These are phyloP conservation scores for Quercus lobata DNA, from an alignment of 331 rosid genomes.

Conservation along the genomic window DNA sequence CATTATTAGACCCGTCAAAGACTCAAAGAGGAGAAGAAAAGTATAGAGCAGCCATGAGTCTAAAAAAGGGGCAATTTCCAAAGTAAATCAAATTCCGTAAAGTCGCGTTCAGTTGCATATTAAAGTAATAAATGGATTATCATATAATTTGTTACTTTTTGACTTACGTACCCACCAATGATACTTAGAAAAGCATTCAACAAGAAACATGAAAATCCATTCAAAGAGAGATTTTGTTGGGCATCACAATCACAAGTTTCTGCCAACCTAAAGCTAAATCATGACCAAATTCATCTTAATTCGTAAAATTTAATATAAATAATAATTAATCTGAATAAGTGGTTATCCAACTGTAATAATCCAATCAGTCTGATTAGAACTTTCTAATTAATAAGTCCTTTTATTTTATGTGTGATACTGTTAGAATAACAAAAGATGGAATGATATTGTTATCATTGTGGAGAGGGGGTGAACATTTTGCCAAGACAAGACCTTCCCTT, in stretches of 20 bases:
- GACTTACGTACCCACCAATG: conserved; percentile 19
- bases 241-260: conserved; percentile 28
- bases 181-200: conserved; percentile 28
- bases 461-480: neutral
- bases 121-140: conserved; percentile 14
- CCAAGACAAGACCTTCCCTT: neutral
- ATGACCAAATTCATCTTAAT: conserved; percentile 17
- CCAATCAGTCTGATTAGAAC: conserved; percentile 31
- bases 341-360: conserved; percentile 20
- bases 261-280: conserved; percentile 2
- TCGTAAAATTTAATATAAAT: neutral
- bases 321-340: conserved; percentile 28
- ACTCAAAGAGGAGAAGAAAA: neutral
- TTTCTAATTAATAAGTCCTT: neutral
- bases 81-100: neutral
- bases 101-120: neutral
- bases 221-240: conserved; percentile 27
- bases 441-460: neutral
- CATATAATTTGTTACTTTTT: conserved; percentile 24
- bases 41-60: neutral
- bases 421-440: neutral
- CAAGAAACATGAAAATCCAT: conserved; percentile 28
- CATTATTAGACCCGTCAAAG: neutral
- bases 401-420: neutral
- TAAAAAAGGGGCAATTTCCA: neutral